phyloP scores from a whole-genome alignment of 1,139 yeast species.

The Oligophagozyma castellii region DNA sequence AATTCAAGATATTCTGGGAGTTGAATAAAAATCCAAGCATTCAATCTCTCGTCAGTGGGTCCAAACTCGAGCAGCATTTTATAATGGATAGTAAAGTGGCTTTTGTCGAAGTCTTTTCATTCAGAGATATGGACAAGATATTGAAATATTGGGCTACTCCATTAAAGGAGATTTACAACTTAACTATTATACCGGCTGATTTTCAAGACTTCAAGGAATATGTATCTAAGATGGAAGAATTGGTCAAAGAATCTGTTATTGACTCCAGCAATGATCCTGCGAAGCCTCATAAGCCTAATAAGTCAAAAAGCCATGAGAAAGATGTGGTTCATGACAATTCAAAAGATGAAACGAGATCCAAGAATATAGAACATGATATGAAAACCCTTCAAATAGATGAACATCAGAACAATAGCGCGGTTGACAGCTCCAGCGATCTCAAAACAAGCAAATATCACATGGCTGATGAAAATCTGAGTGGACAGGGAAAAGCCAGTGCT shows the following conservation, averaged over 20 bases:
- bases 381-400: slow-evolving; percentile 31
- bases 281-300: slow-evolving; percentile 7
- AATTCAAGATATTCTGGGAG: slow-evolving; percentile 30
- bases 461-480: slow-evolving; percentile 2
- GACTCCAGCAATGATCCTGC: slow-evolving; percentile 18
- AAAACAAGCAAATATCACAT: not conserved
- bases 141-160: slow-evolving; percentile 20
- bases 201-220: slow-evolving; percentile 23
- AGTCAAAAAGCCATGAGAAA: slow-evolving; percentile 31
- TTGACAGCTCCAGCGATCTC: slow-evolving; percentile 43
- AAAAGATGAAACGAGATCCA: slow-evolving; percentile 36
- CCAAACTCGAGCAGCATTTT: slow-evolving; percentile 21
- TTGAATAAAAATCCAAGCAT: slow-evolving; percentile 20
- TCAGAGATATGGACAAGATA: slow-evolving; percentile 34
- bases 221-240: slow-evolving; percentile 9
- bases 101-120: slow-evolving; percentile 41
- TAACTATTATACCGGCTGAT: slow-evolving; percentile 16
- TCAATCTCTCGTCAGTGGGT: slow-evolving; percentile 12
- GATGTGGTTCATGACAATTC: too few species aligned
- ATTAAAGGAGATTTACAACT: slow-evolving; percentile 17
- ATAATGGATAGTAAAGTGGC: slow-evolving; percentile 36
- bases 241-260: slow-evolving; percentile 8
- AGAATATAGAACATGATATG: slow-evolving; percentile 36
- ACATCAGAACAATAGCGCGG: too few species aligned
- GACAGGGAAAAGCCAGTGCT: slow-evolving; percentile 6